phyloP scores from a whole-genome alignment of 768 basidiomycete species.

The Cystobasidiopsis lactophilus region DNA sequence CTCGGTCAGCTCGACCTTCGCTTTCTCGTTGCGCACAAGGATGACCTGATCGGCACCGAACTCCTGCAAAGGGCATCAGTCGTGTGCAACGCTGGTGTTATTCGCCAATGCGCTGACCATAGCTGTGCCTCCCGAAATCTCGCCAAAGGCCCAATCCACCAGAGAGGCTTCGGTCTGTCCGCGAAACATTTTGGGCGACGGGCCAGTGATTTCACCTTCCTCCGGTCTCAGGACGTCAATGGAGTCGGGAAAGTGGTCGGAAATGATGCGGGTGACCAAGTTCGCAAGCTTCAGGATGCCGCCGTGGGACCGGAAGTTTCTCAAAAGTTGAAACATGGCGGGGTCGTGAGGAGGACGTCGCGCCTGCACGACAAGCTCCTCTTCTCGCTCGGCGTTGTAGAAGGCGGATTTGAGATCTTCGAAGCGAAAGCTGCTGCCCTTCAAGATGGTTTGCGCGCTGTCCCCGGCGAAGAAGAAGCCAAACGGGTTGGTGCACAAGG shows the following conservation, averaged over 20 bases:
- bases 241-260: slow-evolving; percentile 1
- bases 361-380: not conserved
- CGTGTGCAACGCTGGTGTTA: not conserved
- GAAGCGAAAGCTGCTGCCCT: slow-evolving; percentile 1
- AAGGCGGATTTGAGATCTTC: slow-evolving; percentile 10
- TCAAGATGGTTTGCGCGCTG: slow-evolving; percentile 7
- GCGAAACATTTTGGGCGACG: not conserved
- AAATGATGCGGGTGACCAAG: not conserved
- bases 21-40: slow-evolving; percentile 2
- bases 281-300: slow-evolving; percentile 1
- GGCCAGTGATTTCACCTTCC: not conserved
- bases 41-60: slow-evolving; percentile 3
- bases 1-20: not conserved
- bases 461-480: slow-evolving; percentile 8
- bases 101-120: not conserved
- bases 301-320: slow-evolving; percentile 4
- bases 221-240: slow-evolving; percentile 2
- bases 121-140: not conserved
- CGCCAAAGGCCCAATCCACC: not conserved
- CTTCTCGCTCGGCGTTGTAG: slow-evolving; percentile 1
- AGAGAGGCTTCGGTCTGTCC: not conserved
- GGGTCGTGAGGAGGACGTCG: slow-evolving; percentile 1
- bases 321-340: not conserved
- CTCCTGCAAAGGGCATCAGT: not conserved
- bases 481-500: not conserved